Base-by-base conservation (phyloP, 1,139 yeast species). In the Williopsis jadinii region DNA sequence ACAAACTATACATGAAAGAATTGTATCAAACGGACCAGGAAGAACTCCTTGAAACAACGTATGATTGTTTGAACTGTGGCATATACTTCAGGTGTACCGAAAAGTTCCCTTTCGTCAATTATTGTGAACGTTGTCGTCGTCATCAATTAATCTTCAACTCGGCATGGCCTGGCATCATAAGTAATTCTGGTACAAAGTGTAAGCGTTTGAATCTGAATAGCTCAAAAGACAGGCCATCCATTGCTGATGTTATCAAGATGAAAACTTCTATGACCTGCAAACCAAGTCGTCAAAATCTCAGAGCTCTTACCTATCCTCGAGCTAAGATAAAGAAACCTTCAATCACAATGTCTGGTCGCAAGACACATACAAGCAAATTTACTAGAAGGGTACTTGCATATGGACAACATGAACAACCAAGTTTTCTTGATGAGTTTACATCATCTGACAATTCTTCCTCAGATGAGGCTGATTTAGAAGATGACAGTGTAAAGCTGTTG, bases 61-160 rank as follows among this genome's bases (percentile, higher is more conserved):
- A 48, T 38, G 60, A 57, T 37, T 57, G 61, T 38, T 35, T 46
- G 12, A 47, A 54, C 35, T 57, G 61, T 46, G 61, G 60, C 2
- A 42, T 48, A 14, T 56, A 56, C 38, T 56, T 55, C 35, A 12
- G 41, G n/a, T 14, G 35, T 3, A 30, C 34, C 8, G 9, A 29
- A 2, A 11, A 9, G 1, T 41, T 45, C 11, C 35, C 31, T 2
- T 41, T 40, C 34, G 44, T 36, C 19, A 46, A 49, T 15, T 54
- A 52, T 35, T 57, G 61, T 39, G 54, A 47, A 4, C 41, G 58
- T 13, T 57, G 61, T 39, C 34, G 38, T 1, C 45, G 61, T 4
- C 61, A 57, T 41, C 53, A 46, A 26, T 32, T 36, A 13, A 11
- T 57, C 9, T 57, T 32, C 35, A 44, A 46, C 2, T 11, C 49